Evolutionary conservation across 2,329 filamentous ascomycete genomes (phyloP), one percentile per base, ranked within the genome.

Genomic region (Chaetoscypha palmicola): DNA sequence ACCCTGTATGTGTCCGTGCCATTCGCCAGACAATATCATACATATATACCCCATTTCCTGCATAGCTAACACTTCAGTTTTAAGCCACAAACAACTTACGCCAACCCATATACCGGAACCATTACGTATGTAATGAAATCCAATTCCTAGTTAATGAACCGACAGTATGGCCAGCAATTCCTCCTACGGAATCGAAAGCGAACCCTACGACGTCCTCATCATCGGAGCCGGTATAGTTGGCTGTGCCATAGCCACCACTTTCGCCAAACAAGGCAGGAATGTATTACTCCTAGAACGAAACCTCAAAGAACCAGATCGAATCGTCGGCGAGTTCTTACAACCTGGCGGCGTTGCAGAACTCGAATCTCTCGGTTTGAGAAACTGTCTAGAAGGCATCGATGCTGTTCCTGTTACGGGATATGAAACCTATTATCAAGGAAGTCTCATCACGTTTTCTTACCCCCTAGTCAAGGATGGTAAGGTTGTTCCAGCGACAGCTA

Each of bases 301-400:
- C 67, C 72, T 97, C 67, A 88, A 88, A 66, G 84, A 97, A 69
- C 92, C 92, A 16, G 85, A 97, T 68, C 81, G 92, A 52, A 98
- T 98, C 55, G 89, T 98, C 37, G 92, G 92, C 57, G 92, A 98
- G 69, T 69, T 98, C 52, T 70, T 98, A 57, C 92, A 98, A 66
- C 92, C 92, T 0, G 92, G 92, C 39, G 92, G 92, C 38, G 81
- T 95, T 24, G 72, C 78, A 41, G 86, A 92, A 5, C 72, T 98
- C 58, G 76, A 81, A 59, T 79, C 86, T 61, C 70, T 98, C 38
- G 92, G 92, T 2, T 68, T 98, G 51, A 73, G 71, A 43, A 78
- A 90, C 57, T 94, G 88, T 62, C 68, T 97, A 47, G 88, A 97
- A 47, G 86, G 69, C 45, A 97, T 98, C 57, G 92, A 98, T 62